Percentiles rank a stretch among this genome's conserved stretches.
phyloP scores from a whole-genome alignment of 1,284 basidiomycete genomes.

The Cutaneotrichosporon spelunceum region DNA sequence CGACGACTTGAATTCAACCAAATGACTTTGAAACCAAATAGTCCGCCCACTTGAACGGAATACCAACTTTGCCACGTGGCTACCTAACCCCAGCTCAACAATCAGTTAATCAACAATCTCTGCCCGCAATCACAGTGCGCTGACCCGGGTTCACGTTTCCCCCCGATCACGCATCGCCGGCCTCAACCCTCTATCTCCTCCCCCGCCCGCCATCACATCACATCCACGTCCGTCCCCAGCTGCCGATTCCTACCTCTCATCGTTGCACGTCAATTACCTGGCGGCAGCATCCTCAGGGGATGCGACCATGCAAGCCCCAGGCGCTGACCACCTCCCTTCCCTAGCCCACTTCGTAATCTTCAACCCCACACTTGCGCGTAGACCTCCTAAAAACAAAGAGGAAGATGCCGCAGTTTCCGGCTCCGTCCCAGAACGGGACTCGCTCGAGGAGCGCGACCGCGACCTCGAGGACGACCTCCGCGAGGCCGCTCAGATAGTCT shows the following conservation, averaged over 20 bases:
- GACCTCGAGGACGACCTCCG: slow-evolving; percentile 44
- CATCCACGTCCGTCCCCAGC: too few species aligned
- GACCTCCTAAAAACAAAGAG: not conserved
- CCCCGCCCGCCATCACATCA: not conserved
- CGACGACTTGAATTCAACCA: too few species aligned
- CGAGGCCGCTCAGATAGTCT: slow-evolving; percentile 47
- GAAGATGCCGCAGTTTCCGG: not conserved
- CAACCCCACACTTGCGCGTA: slow-evolving; percentile 35
- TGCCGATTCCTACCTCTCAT: not conserved
- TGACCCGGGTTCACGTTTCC: not conserved
- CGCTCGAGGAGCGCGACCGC: slow-evolving; percentile 20
- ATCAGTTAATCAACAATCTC: too few species aligned
- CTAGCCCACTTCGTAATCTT: slow-evolving; percentile 47
- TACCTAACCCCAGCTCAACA: too few species aligned
- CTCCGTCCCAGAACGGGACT: not conserved
- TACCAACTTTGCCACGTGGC: too few species aligned
- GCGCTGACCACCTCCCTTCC: slow-evolving; percentile 10
- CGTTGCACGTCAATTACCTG: not conserved
- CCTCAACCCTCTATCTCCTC: not conserved
- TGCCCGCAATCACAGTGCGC: too few species aligned
- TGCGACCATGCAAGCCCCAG: not conserved
- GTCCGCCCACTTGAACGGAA: too few species aligned
- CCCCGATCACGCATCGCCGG: not conserved
- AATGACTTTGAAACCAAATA: too few species aligned
- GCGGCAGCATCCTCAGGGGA: not conserved